A percentile compares a stretch with the other conserved stretches of the same genome.
Evolutionary conservation across 768 basidiomycete genomes (phyloP).

Genomic region (Tylopilus rubrobrunneus): DNA sequence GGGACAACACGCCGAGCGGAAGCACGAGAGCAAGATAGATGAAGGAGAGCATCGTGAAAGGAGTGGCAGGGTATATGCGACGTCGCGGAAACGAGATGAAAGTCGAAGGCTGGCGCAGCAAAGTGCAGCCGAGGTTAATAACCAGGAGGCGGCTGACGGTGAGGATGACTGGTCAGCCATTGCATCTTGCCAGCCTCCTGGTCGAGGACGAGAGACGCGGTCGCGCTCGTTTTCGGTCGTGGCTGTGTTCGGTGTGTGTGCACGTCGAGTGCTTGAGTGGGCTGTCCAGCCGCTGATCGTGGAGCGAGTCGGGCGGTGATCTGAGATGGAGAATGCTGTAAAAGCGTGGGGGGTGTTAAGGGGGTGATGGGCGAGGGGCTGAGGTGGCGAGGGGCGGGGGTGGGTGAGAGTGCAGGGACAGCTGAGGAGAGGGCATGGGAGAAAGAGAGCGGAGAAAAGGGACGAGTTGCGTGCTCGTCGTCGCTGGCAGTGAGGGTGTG

Average conservation of each 20-base stretch:
- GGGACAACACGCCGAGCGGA: constrained; percentile 14
- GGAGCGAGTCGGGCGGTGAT: not conserved
- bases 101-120: not conserved
- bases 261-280: no score
- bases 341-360: not conserved
- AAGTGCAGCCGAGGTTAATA: not conserved
- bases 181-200: not conserved
- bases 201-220: not conserved
- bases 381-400: not conserved
- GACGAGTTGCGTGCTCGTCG: constrained; percentile 17
- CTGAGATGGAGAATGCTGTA: not conserved
- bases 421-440: not conserved
- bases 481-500: constrained; percentile 17
- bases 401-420: not conserved
- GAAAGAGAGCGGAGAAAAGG: not conserved
- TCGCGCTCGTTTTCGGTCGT: not conserved
- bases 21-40: constrained; percentile 19
- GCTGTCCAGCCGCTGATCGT: not conserved
- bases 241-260: not conserved
- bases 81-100: not conserved
- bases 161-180: constrained; percentile 9
- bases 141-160: constrained; percentile 11
- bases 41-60: constrained; percentile 21
- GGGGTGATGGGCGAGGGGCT: not conserved
- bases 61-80: constrained; percentile 6